Evolutionary conservation across 345 rosid species (phyloP).

Genomic region (Iberis pinnata): DNA sequence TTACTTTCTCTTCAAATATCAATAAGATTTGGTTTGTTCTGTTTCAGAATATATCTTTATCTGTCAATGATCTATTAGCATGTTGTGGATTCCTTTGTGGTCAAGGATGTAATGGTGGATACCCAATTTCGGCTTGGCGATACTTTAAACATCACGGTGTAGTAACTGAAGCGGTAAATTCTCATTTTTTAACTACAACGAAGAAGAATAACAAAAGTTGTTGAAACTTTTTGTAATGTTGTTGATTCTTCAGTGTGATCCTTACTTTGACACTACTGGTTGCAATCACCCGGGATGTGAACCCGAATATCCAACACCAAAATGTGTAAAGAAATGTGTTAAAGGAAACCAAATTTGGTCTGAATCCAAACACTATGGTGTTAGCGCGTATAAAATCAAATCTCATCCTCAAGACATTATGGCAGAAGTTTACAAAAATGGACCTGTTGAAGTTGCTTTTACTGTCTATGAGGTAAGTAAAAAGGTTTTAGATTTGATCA

Average conservation of each 20-base stretch:
- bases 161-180: conserved; percentile 80
- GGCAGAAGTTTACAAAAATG: conserved; percentile 77
- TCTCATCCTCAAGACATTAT: conserved; percentile 61
- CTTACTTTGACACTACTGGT: conserved; percentile 78
- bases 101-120: conserved; percentile 81
- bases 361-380: conserved; percentile 71
- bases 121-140: conserved; percentile 72
- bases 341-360: conserved; percentile 65
- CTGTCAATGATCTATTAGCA: conserved; percentile 85
- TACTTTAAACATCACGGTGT: conserved; percentile 71
- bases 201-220: not conserved
- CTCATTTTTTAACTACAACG: conserved; percentile 7
- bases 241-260: conserved; percentile 57
- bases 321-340: conserved; percentile 70
- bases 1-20: not conserved
- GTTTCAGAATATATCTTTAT: conserved; percentile 70
- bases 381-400: conserved; percentile 56
- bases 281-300: conserved; percentile 97
- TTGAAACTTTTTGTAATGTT: conserved; percentile 6
- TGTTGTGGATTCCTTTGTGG: conserved; percentile 96
- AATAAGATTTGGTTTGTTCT: not conserved
- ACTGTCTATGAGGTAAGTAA: conserved; percentile 73
- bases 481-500: not conserved
- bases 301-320: conserved; percentile 86
- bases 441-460: conserved; percentile 91